Evolutionary conservation across 306 rosid genomes (phyloP), one percentile per base, ranked within the genome.

Genomic region (Hylodesmum podocarpum): DNA sequence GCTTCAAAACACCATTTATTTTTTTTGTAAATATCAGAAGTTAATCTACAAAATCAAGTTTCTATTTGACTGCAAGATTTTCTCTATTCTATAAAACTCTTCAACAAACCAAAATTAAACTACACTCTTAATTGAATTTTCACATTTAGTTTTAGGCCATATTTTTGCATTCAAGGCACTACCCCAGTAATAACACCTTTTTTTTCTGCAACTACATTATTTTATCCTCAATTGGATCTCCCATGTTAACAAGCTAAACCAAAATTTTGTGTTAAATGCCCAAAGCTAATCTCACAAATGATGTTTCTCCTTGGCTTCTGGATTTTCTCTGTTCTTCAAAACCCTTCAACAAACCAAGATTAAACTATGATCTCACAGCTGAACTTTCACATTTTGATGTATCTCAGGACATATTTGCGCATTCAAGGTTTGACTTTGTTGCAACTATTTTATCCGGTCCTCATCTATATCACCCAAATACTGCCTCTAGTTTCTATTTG

Each of bases 321-420:
- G 16, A 41, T 53, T 40, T 40, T 49, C 71, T 71, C 21, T 53
- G 69, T 54, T 43, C 62, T 51, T 28, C 22, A 55, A 22, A 36
- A 37, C 19, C 53, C 79, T 73, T 55, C 44, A 80, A 33, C 43
- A 55, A 66, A 66, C 55, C 43, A 80, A 66, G 43, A 51, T 41
- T 22, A 80, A 29, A 72, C 11, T 19, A 40, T 64, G 63, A 69
- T 21, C 68, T 72, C 31, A 31, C 31, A 31, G 54, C 18, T 21
- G 40, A 65, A 64, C 63, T 39, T 63, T 31, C 37, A 63, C 62
- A 40, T 19, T 53, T 51, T n/a, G n/a, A n/a, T n/a, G n/a, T n/a
- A 53, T 3, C 44, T 18, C 51, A 18, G 29, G 11, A 18, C 29
- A 15, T 36, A 37, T 71, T 44, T 61, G 66, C 36, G 77, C 55